Evolutionary conservation across 306 rosid genomes (phyloP).

Genomic region (Malus fusca): DNA sequence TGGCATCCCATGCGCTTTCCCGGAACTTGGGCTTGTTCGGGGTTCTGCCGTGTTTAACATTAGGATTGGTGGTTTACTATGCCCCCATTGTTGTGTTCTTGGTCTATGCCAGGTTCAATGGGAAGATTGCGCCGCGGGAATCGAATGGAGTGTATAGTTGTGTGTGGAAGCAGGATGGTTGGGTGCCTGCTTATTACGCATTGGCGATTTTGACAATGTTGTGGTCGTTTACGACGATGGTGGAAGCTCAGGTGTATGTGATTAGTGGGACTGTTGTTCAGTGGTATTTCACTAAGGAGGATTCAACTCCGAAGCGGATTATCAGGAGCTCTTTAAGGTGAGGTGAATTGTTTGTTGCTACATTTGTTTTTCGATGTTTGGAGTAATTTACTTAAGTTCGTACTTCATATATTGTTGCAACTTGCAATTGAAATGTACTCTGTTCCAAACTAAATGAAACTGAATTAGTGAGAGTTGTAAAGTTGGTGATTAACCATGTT

Average conservation of each 20-base stretch:
- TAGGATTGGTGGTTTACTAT: slow-evolving; percentile 49
- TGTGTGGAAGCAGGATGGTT: slow-evolving; percentile 76
- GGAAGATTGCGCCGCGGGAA: slow-evolving; percentile 37
- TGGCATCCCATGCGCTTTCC: slow-evolving; percentile 66
- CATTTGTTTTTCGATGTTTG: neutral
- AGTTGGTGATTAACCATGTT: neutral
- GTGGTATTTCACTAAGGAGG: slow-evolving; percentile 78
- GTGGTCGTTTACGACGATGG: slow-evolving; percentile 73
- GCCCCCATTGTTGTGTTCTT: slow-evolving; percentile 74
- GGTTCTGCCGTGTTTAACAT: slow-evolving; percentile 52
- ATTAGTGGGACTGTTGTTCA: slow-evolving; percentile 82
- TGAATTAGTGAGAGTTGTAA: neutral
- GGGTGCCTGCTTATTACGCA: slow-evolving; percentile 89
- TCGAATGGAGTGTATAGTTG: slow-evolving; percentile 43
- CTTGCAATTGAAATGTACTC: neutral
- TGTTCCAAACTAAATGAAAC: neutral
- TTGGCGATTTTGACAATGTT: slow-evolving; percentile 82
- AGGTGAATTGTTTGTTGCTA: slow-evolving; percentile 39
- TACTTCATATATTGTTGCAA: neutral
- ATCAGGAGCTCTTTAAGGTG: slow-evolving; percentile 78
- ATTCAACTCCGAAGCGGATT: slow-evolving; percentile 35
- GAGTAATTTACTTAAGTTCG: neutral
- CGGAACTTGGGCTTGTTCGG: slow-evolving; percentile 56
- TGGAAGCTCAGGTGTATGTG: slow-evolving; percentile 78
- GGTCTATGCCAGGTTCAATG: slow-evolving; percentile 69